A percentile compares a stretch with the other conserved stretches of the same genome.
These are phyloP conservation scores for Lavandula angustifolia DNA, from an alignment of 257 asterid genomes.

Conservation along the genomic window DNA sequence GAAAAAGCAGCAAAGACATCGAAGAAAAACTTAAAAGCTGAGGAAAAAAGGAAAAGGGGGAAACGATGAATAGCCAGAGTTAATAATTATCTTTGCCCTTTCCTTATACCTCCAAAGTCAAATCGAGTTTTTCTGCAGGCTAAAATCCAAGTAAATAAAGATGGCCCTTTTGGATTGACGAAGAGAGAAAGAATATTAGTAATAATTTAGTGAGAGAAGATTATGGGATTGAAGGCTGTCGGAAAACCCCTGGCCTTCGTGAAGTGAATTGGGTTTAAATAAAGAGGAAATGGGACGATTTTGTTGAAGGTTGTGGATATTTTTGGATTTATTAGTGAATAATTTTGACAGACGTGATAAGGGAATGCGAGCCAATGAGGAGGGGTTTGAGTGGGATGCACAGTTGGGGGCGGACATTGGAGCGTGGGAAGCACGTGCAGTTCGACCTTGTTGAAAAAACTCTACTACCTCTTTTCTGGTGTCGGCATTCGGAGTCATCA, in stretches of 20 bases:
- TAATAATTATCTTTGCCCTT: slow-evolving; percentile 29
- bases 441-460: slow-evolving; percentile 5
- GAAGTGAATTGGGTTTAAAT: slow-evolving; percentile 31
- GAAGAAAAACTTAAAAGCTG: slow-evolving; percentile 16
- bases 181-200: slow-evolving; percentile 43
- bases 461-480: background rate
- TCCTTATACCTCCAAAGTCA: slow-evolving; percentile 44
- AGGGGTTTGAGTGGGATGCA: slow-evolving; percentile 54
- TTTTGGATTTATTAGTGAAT: background rate
- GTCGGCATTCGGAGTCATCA: slow-evolving; percentile 30
- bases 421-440: slow-evolving; percentile 55
- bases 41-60: slow-evolving; percentile 6
- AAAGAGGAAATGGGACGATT: background rate
- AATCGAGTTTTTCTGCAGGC: slow-evolving; percentile 38
- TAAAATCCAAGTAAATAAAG: slow-evolving; percentile 41
- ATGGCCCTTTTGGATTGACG: slow-evolving; percentile 37
- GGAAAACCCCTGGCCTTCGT: slow-evolving; percentile 33
- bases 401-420: slow-evolving; percentile 49
- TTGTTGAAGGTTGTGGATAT: background rate
- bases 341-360: slow-evolving; percentile 39
- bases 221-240: slow-evolving; percentile 52
- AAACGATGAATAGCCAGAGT: slow-evolving; percentile 21
- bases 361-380: slow-evolving; percentile 45
- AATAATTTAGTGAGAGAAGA: slow-evolving; percentile 29
- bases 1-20: slow-evolving; percentile 19